Evolutionary conservation across 2,329 filamentous ascomycete species (phyloP).

Genomic region (Trichoderma pleuroti): DNA sequence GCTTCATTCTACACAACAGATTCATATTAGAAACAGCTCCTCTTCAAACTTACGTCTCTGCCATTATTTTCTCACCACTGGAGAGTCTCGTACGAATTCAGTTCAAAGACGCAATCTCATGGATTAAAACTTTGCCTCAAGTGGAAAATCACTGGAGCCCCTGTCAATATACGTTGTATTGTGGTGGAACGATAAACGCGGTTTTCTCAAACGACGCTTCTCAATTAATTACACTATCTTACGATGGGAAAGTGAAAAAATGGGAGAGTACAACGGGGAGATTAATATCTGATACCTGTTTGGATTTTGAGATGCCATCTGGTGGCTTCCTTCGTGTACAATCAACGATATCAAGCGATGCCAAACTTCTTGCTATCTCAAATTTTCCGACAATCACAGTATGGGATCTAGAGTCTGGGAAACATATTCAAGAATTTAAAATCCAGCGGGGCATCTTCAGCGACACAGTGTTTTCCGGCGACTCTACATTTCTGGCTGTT

Average conservation of each 20-base stretch:
- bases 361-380: neutral
- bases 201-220: neutral
- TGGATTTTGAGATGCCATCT: accelerated
- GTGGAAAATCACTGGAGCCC: constrained; percentile 1
- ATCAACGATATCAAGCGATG: neutral
- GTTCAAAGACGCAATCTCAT: constrained; percentile 4
- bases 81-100: constrained; percentile 3
- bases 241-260: accelerated
- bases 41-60: constrained; percentile 13
- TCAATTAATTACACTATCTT: neutral
- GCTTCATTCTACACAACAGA: constrained; percentile 6
- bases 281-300: neutral
- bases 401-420: neutral
- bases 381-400: neutral
- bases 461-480: neutral
- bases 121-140: constrained; percentile 1
- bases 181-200: neutral
- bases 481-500: neutral
- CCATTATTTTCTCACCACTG: constrained; percentile 4
- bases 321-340: accelerated
- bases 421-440: neutral
- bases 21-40: neutral
- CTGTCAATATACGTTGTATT: neutral
- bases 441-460: no score
- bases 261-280: neutral